Conservation (phyloP, 148 eudicot species). For the Nepenthes mirabilis region DNA sequence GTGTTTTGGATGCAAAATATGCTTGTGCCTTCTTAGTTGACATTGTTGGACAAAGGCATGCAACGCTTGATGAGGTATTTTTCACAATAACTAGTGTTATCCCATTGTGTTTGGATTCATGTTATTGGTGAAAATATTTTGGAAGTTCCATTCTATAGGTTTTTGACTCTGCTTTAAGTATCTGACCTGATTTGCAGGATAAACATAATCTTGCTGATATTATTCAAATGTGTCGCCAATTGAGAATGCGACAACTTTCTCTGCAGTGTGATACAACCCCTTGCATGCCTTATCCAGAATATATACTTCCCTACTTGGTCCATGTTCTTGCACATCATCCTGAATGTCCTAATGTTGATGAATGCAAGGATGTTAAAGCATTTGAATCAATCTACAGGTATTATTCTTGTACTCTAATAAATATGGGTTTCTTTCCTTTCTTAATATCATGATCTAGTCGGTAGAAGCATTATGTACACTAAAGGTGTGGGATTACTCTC, state of each 20-base stretch:
- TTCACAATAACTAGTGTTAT: slow-evolving; percentile 1
- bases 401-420: not conserved
- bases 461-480: too few species aligned
- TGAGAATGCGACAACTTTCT: slow-evolving; percentile 58
- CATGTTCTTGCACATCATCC: slow-evolving; percentile 89
- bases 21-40: slow-evolving; percentile 87
- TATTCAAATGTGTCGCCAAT: slow-evolving; percentile 72
- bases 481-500: too few species aligned
- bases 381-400: slow-evolving; percentile 82
- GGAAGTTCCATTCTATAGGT: not conserved
- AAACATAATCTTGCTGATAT: slow-evolving; percentile 61
- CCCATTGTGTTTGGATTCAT: not conserved
- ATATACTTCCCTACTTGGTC: slow-evolving; percentile 66
- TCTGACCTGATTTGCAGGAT: slow-evolving; percentile 39
- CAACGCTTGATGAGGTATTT: slow-evolving; percentile 61
- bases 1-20: slow-evolving; percentile 83
- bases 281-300: slow-evolving; percentile 56
- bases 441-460: too few species aligned
- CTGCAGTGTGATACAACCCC: slow-evolving; percentile 48
- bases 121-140: not conserved
- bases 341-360: slow-evolving; percentile 60
- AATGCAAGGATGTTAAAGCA: slow-evolving; percentile 67
- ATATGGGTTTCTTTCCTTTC: not conserved
- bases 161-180: not conserved
- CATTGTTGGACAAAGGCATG: slow-evolving; percentile 32